Base-by-base conservation (phyloP, 805 yeast species). In the Myxozyma sirexii region DNA sequence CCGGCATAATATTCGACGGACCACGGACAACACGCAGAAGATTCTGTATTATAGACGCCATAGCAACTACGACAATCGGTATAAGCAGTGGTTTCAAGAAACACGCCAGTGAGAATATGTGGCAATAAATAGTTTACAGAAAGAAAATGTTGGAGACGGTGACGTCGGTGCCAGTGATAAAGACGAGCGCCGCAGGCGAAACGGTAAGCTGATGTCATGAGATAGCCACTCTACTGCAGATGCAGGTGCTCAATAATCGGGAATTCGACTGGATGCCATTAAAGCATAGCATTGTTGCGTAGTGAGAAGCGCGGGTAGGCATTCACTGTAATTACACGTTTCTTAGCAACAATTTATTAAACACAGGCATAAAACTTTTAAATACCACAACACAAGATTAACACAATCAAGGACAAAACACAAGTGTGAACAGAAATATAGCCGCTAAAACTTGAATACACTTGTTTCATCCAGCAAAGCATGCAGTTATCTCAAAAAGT, bases 21-120 rank as follows among this genome's bases (percentile, higher is more conserved):
- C 59, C 54, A 7, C 48, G 41, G 4, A 48, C 29, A 4, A 41
- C 41, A 10, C 53, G 54, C 24, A 47, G 41, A 42, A 48, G 2
- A 21, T 37, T 51, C 24, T 50, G 52, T 13, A 57, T 10, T 2
- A 56, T 19, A 6, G 50, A 56, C 15, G 55, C 43, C 54, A 49
- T 49, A 7, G 27, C 19, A 7, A 42, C 29, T 17, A 41, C 35
- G 7, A 23, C 31, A 15, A 26, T 27, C 12, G 23, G 4, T 24
- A n/a, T 19, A 10, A n/a, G 21, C 8, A 35, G 8, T 13, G 10
- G 31, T 31, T 31, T 46, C 24, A 31, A 29, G 15, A 19, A 8
- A 17, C 15, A 31, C 8, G 50, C 39, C 50, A 46, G 47, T 8
- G 33, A 10, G 42, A n/a, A n/a, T n/a, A n/a, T n/a, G 3, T 10